These are phyloP conservation scores for Wolfiporia cocos DNA, from an alignment of 1,284 basidiomycete genomes.

Conservation along the genomic window DNA sequence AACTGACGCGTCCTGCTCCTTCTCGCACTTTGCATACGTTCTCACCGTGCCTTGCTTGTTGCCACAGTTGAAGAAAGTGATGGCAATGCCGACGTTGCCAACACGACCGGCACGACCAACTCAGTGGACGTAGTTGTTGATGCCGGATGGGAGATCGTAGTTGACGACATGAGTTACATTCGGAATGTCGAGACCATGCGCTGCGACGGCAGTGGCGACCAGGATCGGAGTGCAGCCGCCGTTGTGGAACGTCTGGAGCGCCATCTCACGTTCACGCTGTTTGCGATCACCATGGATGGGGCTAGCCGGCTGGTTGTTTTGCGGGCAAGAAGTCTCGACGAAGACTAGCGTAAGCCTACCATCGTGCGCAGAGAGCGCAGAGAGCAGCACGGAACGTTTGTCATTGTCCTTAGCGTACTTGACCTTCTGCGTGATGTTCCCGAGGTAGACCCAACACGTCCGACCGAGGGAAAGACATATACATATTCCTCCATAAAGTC, in stretches of 20 bases:
- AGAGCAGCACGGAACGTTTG: slow-evolving; percentile 95
- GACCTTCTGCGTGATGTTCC: slow-evolving; percentile 99
- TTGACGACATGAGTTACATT: slow-evolving; percentile 99
- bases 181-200: slow-evolving; percentile 98
- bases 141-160: slow-evolving; percentile 98
- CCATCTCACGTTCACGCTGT: slow-evolving; percentile 95
- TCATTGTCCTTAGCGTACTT: slow-evolving; percentile 98
- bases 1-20: too few relatives aligned
- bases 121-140: slow-evolving; percentile 98
- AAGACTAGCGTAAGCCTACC: slow-evolving; percentile 92
- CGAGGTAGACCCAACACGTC: slow-evolving; percentile 95
- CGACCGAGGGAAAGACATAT: slow-evolving; percentile 97
- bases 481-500: slow-evolving; percentile 97
- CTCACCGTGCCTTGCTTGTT: too few relatives aligned
- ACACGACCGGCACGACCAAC: slow-evolving; percentile 99
- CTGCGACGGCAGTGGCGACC: slow-evolving; percentile 97
- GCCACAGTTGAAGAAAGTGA: slow-evolving; percentile 90
- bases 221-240: slow-evolving; percentile 95
- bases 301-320: slow-evolving; percentile 83
- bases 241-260: slow-evolving; percentile 91
- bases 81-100: slow-evolving; percentile 95
- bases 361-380: slow-evolving; percentile 81
- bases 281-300: slow-evolving; percentile 98
- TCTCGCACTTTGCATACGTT: too few relatives aligned
- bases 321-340: slow-evolving; percentile 94